A percentile compares a stretch with the other conserved stretches of the same genome.
These are phyloP conservation scores for Heritiera fomes DNA, from an alignment of 345 rosid species.

Conservation along the genomic window DNA sequence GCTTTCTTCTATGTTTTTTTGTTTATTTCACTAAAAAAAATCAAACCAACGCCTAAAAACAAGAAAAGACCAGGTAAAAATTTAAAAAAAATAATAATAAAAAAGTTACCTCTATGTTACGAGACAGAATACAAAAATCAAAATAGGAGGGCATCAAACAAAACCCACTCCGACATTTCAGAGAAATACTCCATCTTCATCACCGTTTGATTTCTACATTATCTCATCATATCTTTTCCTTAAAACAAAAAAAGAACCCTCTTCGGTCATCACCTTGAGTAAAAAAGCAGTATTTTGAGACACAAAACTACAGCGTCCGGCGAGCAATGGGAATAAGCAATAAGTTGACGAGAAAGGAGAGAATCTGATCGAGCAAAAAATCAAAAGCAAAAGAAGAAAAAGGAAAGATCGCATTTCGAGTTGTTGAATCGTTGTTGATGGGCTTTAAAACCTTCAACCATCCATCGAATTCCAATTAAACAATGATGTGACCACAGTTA, in stretches of 20 bases:
- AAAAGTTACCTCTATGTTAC: background rate
- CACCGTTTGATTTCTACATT: slow-evolving; percentile 10
- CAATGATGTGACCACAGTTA: slow-evolving; percentile 54
- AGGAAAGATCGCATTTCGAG: slow-evolving; percentile 3
- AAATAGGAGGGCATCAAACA: slow-evolving; percentile 15
- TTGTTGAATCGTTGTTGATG: background rate
- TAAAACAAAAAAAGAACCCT: background rate
- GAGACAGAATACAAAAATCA: slow-evolving; percentile 17
- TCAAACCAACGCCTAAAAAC: background rate
- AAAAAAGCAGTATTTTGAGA: slow-evolving; percentile 9
- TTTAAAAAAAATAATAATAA: background rate
- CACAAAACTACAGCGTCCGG: background rate
- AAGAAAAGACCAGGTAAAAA: background rate
- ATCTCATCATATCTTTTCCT: slow-evolving; percentile 12
- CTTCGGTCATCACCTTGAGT: background rate
- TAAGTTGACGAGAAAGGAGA: background rate
- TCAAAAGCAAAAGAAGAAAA: background rate
- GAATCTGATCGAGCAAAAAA: too few relatives aligned
- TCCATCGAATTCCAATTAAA: slow-evolving; percentile 23
- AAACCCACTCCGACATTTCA: slow-evolving; percentile 21
- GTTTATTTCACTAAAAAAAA: slow-evolving; percentile 26
- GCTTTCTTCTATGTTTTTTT: slow-evolving; percentile 16
- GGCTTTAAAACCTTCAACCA: slow-evolving; percentile 24
- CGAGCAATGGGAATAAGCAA: background rate
- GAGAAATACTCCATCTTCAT: slow-evolving; percentile 13